Evolutionary conservation across 2,329 filamentous ascomycete species (phyloP), one percentile per base, ranked within the genome.

Genomic region (Penicillium hesseltinei): DNA sequence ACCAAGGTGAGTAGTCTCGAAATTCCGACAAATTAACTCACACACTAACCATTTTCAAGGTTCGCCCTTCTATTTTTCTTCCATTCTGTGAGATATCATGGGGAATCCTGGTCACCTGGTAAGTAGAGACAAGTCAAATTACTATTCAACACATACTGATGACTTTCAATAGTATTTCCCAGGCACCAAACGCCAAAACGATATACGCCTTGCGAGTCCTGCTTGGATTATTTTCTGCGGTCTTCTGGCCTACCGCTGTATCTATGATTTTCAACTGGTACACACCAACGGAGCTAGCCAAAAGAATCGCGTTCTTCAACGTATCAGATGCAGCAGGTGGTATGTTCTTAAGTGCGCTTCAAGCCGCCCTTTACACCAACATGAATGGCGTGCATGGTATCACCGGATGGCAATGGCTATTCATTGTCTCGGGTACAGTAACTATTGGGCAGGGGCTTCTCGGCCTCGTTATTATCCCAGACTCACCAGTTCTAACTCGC

Each of bases 241-340:
- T 56, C 15, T 56, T 56, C 47, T 56, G 54, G 54, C 54, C 54
- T 13, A 56, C 54, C 11, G 54, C 54, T 9, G 25, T 56, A n/a
- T 57, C 54, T 10, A 36, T 57, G 48, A 57, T 57, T 17, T 64
- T 64, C 36, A 64, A 62, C 49, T 64, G 62, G 62, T 64, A 61
- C 54, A 59, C 45, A 46, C 60, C 62, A 5, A 23, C 50, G 4
- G 62, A 63, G 27, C 23, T 64, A 11, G 60, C 56, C n/a, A 61
- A 60, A 36, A 54, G 62, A 29, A 43, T 63, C 3, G 62, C 60
- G 8, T 57, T 64, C 31, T 64, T 62, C 38, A 59, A 51, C 38
- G 62, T 64, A 21, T 61, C 58, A 29, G 56, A 56, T 40, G 49
- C 48, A 13, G 62, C 60, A 33, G 62, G 62, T 10, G 60, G 54